Percentiles rank a stretch among this genome's conserved stretches.
These are phyloP conservation scores for Metarhizium humberi DNA, from an alignment of 2,329 filamentous ascomycete species.

Conservation along the genomic window DNA sequence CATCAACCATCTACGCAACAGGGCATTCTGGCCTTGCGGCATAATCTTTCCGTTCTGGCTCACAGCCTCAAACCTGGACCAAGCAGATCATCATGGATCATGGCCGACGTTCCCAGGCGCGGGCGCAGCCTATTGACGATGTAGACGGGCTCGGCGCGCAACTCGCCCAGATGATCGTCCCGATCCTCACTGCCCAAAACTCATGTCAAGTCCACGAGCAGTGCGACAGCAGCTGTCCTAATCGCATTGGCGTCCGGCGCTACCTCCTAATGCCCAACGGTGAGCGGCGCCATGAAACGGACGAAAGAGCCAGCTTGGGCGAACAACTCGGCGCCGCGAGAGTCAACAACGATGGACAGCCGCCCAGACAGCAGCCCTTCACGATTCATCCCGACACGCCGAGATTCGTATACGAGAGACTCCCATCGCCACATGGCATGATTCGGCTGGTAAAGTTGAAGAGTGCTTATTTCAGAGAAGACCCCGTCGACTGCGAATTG, in stretches of 20 bases:
- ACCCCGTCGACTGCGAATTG: no score
- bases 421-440: no score
- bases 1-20: neutral
- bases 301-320: neutral
- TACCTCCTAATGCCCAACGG: neutral
- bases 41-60: neutral
- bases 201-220: neutral
- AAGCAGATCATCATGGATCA: neutral
- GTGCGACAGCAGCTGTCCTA: neutral
- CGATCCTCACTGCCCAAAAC: neutral
- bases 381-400: neutral
- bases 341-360: neutral
- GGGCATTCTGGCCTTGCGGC: no score
- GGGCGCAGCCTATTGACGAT: neutral
- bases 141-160: neutral
- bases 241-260: neutral
- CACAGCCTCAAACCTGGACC: neutral
- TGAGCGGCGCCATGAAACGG: neutral
- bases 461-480: no score
- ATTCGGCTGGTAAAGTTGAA: no score
- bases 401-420: neutral
- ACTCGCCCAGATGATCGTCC: neutral
- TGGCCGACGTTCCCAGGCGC: neutral
- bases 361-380: neutral
- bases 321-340: neutral